phyloP scores from a whole-genome alignment of 306 rosid species.

The Rubus idaeus region DNA sequence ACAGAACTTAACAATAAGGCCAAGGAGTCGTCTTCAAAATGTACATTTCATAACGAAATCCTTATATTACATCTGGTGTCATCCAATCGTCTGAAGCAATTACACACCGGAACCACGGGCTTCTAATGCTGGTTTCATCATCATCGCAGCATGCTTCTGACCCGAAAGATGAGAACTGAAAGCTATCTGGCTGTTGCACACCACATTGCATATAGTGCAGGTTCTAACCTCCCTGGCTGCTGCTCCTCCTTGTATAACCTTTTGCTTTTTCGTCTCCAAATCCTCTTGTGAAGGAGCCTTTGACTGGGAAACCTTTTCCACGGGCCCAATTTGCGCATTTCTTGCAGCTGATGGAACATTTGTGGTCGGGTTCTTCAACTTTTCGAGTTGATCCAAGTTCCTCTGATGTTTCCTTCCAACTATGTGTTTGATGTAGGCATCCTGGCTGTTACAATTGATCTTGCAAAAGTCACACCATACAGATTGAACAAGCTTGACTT shows the following conservation, averaged over 20 bases:
- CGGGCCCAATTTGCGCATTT: conserved; percentile 38
- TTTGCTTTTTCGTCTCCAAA: conserved; percentile 53
- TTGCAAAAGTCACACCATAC: conserved; percentile 68
- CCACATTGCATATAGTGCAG: conserved; percentile 64
- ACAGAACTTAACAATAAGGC: not conserved
- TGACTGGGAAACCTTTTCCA: conserved; percentile 31
- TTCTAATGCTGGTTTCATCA: conserved; percentile 38
- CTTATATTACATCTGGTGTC: not conserved
- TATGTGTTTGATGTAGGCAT: conserved; percentile 46
- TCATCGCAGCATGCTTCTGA: conserved; percentile 59
- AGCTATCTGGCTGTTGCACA: conserved; percentile 62
- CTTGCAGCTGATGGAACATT: conserved; percentile 15
- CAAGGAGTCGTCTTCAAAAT: not conserved
- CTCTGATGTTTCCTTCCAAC: conserved; percentile 66
- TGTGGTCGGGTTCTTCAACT: conserved; percentile 21
- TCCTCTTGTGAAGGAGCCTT: conserved; percentile 25
- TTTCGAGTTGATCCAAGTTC: conserved; percentile 41
- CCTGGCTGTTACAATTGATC: conserved; percentile 56
- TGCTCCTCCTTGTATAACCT: conserved; percentile 50
- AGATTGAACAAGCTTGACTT: conserved; percentile 44
- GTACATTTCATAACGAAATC: not conserved
- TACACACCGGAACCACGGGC: not conserved
- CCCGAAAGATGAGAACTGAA: conserved; percentile 52
- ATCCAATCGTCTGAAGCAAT: not conserved
- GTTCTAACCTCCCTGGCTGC: conserved; percentile 36